Conservation (phyloP, 208 protist genomes). For the Trypanosoma brucei region DNA sequence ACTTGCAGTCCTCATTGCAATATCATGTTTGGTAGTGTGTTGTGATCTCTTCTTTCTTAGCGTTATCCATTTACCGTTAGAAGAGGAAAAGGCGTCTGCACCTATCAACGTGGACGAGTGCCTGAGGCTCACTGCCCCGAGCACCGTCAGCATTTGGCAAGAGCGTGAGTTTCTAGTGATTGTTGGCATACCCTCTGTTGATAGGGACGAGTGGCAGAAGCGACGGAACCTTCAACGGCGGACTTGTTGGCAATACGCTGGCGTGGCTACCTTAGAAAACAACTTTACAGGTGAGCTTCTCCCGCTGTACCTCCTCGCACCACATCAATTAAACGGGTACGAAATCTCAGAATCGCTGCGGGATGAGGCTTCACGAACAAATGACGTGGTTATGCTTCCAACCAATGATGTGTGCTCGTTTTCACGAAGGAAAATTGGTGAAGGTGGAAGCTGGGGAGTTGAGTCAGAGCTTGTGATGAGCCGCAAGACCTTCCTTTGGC, state of each 20-base stretch:
- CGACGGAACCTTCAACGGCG: conserved; percentile 32
- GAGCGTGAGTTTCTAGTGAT: background rate
- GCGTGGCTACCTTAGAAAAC: conserved; percentile 34
- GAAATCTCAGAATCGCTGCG: conserved; percentile 12
- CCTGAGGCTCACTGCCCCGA: background rate
- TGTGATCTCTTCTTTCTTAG: no score
- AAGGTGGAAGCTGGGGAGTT: conserved; percentile 23
- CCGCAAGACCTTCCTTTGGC: conserved; percentile 41
- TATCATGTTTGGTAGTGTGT: no score
- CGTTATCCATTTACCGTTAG: no score
- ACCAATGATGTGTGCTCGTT: conserved; percentile 30
- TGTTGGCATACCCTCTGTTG: conserved; percentile 36
- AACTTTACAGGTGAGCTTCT: conserved; percentile 26
- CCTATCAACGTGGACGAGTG: background rate
- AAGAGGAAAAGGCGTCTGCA: no score
- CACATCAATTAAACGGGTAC: conserved; percentile 11
- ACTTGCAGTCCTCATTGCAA: no score
- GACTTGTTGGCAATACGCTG: conserved; percentile 37
- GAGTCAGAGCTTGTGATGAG: conserved; percentile 35
- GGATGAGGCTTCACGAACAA: background rate
- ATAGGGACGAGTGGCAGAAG: conserved; percentile 18
- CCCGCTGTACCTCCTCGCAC: conserved; percentile 22
- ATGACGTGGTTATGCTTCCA: conserved; percentile 21
- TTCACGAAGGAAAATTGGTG: conserved; percentile 14
- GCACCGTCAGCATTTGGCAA: background rate